phyloP scores from a whole-genome alignment of 176 grass and related monocot genomes.

The Secale cereale region DNA sequence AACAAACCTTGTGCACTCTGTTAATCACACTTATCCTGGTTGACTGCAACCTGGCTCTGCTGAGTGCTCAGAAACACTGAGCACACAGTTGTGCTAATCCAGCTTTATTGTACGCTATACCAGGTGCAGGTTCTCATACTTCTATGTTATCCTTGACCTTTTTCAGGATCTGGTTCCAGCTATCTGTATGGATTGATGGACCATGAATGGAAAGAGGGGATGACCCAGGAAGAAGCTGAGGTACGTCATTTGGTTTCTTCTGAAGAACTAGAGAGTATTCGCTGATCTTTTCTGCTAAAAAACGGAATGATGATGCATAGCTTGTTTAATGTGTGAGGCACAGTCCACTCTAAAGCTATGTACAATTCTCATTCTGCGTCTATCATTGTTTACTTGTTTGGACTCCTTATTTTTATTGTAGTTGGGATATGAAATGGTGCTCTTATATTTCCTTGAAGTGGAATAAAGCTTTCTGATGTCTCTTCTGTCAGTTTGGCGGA shows the following conservation, averaged over 20 bases:
- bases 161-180: constrained; percentile 83
- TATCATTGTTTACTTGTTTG: too few species aligned
- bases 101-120: background rate
- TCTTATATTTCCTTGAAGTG: background rate
- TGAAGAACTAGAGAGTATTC: background rate
- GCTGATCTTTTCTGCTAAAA: background rate
- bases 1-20: background rate
- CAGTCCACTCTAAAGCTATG: background rate
- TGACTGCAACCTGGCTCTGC: background rate
- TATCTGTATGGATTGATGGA: constrained; percentile 91
- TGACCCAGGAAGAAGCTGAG: constrained; percentile 95
- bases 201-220: constrained; percentile 92
- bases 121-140: background rate
- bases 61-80: background rate
- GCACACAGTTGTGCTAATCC: background rate
- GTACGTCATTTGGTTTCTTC: constrained; percentile 26
- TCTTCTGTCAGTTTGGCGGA: background rate
- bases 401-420: too few species aligned
- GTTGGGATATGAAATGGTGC: background rate
- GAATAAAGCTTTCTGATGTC: background rate
- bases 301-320: too few species aligned
- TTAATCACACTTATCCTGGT: background rate
- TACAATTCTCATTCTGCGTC: background rate
- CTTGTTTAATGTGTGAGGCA: background rate
- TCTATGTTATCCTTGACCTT: background rate